phyloP scores from a whole-genome alignment of 257 asterid genomes.

The Parsonsia alboflavescens region DNA sequence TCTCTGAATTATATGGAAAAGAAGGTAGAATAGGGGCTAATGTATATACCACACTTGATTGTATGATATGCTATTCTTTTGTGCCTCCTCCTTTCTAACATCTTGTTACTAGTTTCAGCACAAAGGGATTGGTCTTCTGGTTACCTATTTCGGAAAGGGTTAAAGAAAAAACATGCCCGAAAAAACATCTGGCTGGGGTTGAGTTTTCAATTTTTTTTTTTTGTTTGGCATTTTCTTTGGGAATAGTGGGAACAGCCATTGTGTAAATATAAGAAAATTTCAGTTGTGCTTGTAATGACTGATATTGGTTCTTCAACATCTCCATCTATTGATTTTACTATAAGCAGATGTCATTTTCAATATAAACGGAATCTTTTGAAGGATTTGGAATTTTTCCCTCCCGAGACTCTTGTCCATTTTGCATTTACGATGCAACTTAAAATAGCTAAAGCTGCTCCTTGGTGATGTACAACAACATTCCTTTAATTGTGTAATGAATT shows the following conservation, averaged over 20 bases:
- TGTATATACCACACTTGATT: neutral
- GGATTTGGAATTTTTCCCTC: neutral
- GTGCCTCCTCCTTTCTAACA: no score
- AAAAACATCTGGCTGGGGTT: neutral
- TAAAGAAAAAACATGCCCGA: neutral
- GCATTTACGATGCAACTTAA: neutral
- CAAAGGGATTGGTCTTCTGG: neutral
- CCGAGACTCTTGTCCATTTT: neutral
- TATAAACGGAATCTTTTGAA: neutral
- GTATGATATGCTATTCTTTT: neutral
- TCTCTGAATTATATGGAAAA: no score
- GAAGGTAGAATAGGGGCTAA: neutral
- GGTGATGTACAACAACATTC: neutral
- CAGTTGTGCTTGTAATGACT: neutral
- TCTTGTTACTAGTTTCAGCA: slow-evolving; percentile 1
- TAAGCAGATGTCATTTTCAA: no score
- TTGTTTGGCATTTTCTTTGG: neutral
- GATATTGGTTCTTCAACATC: neutral
- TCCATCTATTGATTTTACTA: neutral
- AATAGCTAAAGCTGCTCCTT: neutral
- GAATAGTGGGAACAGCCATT: neutral
- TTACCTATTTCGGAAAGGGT: neutral
- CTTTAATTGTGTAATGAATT: neutral
- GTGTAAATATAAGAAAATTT: neutral
- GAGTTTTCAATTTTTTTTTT: no score